Evolutionary conservation across 1,284 basidiomycete genomes (phyloP), one percentile per base, ranked within the genome.

Genomic region (Xerocomus cyaneibrunnescens): DNA sequence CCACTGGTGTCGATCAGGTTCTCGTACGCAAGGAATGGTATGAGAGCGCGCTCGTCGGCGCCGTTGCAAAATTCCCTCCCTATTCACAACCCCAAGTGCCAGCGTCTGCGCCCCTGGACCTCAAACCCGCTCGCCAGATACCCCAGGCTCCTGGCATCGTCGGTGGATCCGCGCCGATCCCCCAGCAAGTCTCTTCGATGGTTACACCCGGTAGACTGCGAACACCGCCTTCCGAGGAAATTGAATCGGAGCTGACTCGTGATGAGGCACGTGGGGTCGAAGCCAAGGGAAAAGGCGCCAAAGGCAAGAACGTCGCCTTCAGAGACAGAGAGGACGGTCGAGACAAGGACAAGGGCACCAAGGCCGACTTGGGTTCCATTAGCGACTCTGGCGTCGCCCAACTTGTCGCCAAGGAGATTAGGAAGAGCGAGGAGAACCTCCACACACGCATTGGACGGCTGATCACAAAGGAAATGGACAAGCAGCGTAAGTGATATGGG

Each of bases 381-480:
- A 78, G 71, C 54, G 84, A 85, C 37, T 74, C 78, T 22, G 68
- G 73, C 35, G 67, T 88, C 40, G 78, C 78, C 22, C 75, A 78
- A 49, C 72, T 77, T 14, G 72, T 90, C 45, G 75, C 79, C 36
- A 82, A 83, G 64, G 89, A 92, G 70, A 88, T 92, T 60, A 83
- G 78, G 66, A 87, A 85, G 74, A 83, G 85, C 35, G 90, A 92
- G 67, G 90, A 90, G 61, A 90, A 72, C 57, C 70, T 93, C 48
- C 84, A 89, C 58, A 83, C 69, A 38, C 83, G 84, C 42, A 83
- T 93, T 51, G 84, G 83, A 17, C 79, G 85, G 39, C 71, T 91
- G 48, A 83, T 93, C 58, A 79, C 81, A 34, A 91, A 90, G 72
- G 89, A 92, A 69, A 83, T 93, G 74, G 89, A 92, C 62, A 91